Evolutionary conservation across 1,284 basidiomycete species (phyloP).

Genomic region (Apiotrichum siamense): DNA sequence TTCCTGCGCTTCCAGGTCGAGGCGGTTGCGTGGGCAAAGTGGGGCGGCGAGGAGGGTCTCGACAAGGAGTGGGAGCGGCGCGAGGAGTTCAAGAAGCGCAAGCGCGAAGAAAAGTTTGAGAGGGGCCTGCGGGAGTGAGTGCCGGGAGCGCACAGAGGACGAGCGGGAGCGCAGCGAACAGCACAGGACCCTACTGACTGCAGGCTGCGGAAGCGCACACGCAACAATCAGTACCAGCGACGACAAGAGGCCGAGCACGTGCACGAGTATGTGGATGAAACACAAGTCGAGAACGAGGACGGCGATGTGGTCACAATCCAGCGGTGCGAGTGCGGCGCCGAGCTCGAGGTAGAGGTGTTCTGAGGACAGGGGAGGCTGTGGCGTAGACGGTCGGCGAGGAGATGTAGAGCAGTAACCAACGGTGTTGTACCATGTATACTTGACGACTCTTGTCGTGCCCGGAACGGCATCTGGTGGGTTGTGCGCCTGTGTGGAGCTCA

Average conservation of each 20-base stretch:
- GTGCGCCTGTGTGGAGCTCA: too few relatives aligned
- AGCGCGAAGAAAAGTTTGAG: conserved; percentile 90
- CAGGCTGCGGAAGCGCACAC: conserved; percentile 67
- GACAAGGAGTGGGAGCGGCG: conserved; percentile 83
- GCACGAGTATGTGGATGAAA: conserved; percentile 66
- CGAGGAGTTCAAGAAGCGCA: conserved; percentile 75
- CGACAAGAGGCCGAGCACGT: conserved; percentile 79
- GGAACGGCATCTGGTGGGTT: too few relatives aligned
- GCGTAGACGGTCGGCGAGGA: not conserved
- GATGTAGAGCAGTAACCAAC: too few relatives aligned
- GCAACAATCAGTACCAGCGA: conserved; percentile 83
- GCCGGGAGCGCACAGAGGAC: not conserved
- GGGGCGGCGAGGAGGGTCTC: conserved; percentile 86
- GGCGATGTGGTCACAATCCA: conserved; percentile 49
- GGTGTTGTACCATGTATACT: too few relatives aligned
- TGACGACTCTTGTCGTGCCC: too few relatives aligned
- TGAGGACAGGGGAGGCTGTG: conserved; percentile 28
- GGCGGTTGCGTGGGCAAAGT: conserved; percentile 94
- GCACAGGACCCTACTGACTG: not conserved
- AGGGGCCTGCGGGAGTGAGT: conserved; percentile 64
- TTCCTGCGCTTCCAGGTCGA: conserved; percentile 93
- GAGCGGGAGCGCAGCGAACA: not conserved
- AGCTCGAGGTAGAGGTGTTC: conserved; percentile 75
- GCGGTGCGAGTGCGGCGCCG: conserved; percentile 81
- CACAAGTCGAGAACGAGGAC: conserved; percentile 52